Conservation (phyloP, 2,329 filamentous ascomycete genomes). For the Xenosphaeropsis pyriputrescens region DNA sequence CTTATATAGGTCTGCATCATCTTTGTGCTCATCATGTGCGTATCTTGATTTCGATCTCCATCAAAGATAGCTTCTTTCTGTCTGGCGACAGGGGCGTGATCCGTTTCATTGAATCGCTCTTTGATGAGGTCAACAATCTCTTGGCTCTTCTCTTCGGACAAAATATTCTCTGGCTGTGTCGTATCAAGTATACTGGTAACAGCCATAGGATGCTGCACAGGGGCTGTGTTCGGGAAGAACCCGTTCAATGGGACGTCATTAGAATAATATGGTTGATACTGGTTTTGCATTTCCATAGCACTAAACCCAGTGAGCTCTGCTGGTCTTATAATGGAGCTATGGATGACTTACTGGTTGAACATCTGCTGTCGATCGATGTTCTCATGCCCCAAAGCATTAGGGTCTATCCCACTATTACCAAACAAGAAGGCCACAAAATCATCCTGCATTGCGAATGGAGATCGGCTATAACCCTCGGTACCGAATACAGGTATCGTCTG, state of each 20-base stretch:
- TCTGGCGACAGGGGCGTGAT: slow-evolving; percentile 57
- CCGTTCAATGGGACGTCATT: slow-evolving; percentile 34
- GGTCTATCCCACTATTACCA: slow-evolving; percentile 31
- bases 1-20: slow-evolving; percentile 95
- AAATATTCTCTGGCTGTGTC: slow-evolving; percentile 60
- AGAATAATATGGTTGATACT: slow-evolving; percentile 34
- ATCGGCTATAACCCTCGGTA: slow-evolving; percentile 68
- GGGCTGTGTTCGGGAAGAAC: slow-evolving; percentile 36
- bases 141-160: slow-evolving; percentile 79
- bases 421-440: slow-evolving; percentile 81
- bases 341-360: too few relatives aligned
- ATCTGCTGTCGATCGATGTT: slow-evolving; percentile 24
- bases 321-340: too few relatives aligned
- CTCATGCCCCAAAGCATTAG: too few relatives aligned
- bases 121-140: slow-evolving; percentile 73
- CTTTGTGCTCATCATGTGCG: slow-evolving; percentile 61
- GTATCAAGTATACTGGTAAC: slow-evolving; percentile 76
- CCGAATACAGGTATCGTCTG: slow-evolving; percentile 79
- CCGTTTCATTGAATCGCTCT: slow-evolving; percentile 66
- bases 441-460: slow-evolving; percentile 74
- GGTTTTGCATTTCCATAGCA: slow-evolving; percentile 35
- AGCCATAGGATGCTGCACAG: slow-evolving; percentile 56
- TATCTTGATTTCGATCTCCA: slow-evolving; percentile 54
- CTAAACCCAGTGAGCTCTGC: slow-evolving; percentile 16
- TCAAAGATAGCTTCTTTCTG: slow-evolving; percentile 66